phyloP scores from a whole-genome alignment of 768 basidiomycete genomes.

The Clitopilus hobsonii region DNA sequence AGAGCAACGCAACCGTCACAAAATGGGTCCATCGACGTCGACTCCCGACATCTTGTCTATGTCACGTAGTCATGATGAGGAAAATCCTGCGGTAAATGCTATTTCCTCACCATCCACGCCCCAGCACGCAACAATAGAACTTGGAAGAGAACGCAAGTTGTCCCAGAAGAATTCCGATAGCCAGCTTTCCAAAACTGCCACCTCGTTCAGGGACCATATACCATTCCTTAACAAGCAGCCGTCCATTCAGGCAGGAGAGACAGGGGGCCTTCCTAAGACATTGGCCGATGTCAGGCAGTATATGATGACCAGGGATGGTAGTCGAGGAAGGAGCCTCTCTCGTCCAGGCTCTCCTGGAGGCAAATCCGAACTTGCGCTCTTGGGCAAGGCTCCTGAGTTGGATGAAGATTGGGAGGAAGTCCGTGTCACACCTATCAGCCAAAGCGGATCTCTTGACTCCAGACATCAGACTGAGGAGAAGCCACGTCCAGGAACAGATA shows the following conservation, averaged over 20 bases:
- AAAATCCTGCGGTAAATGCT: slow-evolving; percentile 34
- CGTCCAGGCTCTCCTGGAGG: neutral
- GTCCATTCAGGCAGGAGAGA: slow-evolving; percentile 31
- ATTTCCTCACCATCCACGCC: slow-evolving; percentile 48
- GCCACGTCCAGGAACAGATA: slow-evolving; percentile 24
- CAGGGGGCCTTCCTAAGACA: slow-evolving; percentile 52
- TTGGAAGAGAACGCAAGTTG: slow-evolving; percentile 53
- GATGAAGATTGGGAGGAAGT: slow-evolving; percentile 66
- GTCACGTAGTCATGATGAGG: slow-evolving; percentile 44
- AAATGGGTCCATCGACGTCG: slow-evolving; percentile 42
- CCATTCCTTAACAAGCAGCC: slow-evolving; percentile 19
- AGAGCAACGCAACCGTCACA: slow-evolving; percentile 51
- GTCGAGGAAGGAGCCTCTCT: neutral
- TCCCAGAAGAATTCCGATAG: slow-evolving; percentile 70
- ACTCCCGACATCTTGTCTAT: slow-evolving; percentile 39
- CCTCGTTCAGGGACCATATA: neutral
- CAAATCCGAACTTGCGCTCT: neutral
- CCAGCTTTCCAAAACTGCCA: slow-evolving; percentile 39
- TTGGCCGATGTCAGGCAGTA: slow-evolving; percentile 75
- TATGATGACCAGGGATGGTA: neutral
- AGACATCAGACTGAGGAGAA: neutral
- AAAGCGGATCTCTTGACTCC: slow-evolving; percentile 24
- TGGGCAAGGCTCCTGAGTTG: slow-evolving; percentile 19
- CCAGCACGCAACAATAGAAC: slow-evolving; percentile 41
- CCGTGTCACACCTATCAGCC: slow-evolving; percentile 44